Conservation (phyloP, 192 early-diverging fungal genomes). For the Gaertneriomyces semiglobifer region DNA sequence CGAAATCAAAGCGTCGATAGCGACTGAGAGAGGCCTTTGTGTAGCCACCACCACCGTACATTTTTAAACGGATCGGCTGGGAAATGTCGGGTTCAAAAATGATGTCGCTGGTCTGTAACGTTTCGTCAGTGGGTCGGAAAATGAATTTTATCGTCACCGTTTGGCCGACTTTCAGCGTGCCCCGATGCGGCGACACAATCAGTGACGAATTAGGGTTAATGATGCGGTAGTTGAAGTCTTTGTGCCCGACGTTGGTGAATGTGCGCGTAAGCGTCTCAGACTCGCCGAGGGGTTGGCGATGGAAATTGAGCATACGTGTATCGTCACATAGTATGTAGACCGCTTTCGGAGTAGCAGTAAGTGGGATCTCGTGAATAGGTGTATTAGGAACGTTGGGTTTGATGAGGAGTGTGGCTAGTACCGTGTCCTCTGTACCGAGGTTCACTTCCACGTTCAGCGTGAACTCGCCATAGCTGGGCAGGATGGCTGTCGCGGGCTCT, state of each 20-base stretch:
- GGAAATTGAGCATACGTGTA: conserved; percentile 56
- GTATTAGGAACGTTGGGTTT: conserved; percentile 50
- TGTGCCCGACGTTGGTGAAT: conserved; percentile 63
- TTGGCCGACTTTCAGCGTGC: conserved; percentile 50
- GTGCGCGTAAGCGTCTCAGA: conserved; percentile 47
- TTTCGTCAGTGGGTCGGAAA: conserved; percentile 54
- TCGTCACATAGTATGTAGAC: conserved; percentile 60
- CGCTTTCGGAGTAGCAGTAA: conserved; percentile 60
- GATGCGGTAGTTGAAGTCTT: conserved; percentile 48
- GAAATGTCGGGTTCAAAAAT: conserved; percentile 59
- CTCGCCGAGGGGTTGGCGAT: conserved; percentile 57
- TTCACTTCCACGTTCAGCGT: conserved; percentile 51
- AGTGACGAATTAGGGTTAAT: conserved; percentile 46
- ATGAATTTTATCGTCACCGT: conserved; percentile 48
- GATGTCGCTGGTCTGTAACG: conserved; percentile 49
- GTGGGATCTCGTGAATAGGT: conserved; percentile 50
- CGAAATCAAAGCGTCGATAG: conserved; percentile 62
- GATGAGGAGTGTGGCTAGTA: conserved; percentile 54
- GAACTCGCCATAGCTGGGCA: conserved; percentile 55
- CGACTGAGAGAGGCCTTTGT: conserved; percentile 52
- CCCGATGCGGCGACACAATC: conserved; percentile 41
- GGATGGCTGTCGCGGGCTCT: conserved; percentile 39
- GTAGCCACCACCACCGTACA: conserved; percentile 59
- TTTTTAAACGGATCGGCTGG: conserved; percentile 57
- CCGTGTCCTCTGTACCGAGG: conserved; percentile 58